Evolutionary conservation across 2,329 filamentous ascomycete genomes (phyloP).

Genomic region (Alternaria angustiovoidea): DNA sequence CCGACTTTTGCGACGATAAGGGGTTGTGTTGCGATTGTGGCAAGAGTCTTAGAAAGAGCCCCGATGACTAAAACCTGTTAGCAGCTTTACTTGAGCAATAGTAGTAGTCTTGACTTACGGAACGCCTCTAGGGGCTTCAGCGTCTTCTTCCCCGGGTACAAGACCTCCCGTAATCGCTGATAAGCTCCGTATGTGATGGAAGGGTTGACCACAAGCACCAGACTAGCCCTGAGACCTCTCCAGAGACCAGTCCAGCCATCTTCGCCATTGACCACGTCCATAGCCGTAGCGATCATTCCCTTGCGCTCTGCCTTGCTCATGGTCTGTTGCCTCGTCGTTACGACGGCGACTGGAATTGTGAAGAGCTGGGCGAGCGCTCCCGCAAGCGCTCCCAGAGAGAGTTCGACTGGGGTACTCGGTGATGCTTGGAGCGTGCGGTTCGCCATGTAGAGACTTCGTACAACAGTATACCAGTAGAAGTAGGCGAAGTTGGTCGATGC

Average conservation of each 20-base stretch:
- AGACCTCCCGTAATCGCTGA: constrained; percentile 78
- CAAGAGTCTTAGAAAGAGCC: constrained; percentile 89
- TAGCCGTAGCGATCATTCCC: constrained; percentile 84
- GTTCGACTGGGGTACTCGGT: constrained; percentile 81
- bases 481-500: constrained; percentile 99
- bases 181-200: constrained; percentile 98
- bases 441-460: constrained; percentile 78
- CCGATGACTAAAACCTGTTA: constrained; percentile 72
- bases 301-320: constrained; percentile 85
- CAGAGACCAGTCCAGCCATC: constrained; percentile 90
- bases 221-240: constrained; percentile 93
- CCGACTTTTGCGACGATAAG: constrained; percentile 98
- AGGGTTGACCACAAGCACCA: constrained; percentile 95
- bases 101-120: constrained; percentile 64
- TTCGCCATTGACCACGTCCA: constrained; percentile 87
- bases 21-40: constrained; percentile 91
- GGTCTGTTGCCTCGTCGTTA: constrained; percentile 96
- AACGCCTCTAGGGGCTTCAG: constrained; percentile 90
- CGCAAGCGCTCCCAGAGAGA: constrained; percentile 83
- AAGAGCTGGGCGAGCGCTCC: constrained; percentile 93
- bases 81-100: constrained; percentile 8
- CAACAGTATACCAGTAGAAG: constrained; percentile 98
- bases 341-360: constrained; percentile 93
- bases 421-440: constrained; percentile 65
- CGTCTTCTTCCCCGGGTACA: constrained; percentile 80